Conservation (phyloP, 345 rosid species). For the Turritis glabra region DNA sequence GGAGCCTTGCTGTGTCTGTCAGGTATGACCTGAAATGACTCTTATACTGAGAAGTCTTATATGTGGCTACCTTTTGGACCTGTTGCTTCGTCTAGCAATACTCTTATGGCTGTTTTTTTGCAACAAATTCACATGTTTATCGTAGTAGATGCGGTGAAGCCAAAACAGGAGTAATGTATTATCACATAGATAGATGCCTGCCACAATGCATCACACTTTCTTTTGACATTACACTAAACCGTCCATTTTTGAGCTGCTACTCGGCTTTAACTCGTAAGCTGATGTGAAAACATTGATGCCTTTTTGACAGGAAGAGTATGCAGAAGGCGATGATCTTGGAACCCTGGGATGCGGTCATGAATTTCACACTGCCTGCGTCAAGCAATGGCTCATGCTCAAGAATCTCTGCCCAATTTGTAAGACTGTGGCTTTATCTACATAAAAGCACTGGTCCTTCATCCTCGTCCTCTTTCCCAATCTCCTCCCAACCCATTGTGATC, state of each 20-base stretch:
- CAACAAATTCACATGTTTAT: not conserved
- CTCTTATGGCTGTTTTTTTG: not conserved
- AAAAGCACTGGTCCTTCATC: slow-evolving; percentile 23
- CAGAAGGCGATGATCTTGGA: slow-evolving; percentile 70
- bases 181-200: not conserved
- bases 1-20: slow-evolving; percentile 92
- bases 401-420: slow-evolving; percentile 93
- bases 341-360: slow-evolving; percentile 80
- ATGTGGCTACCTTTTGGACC: not conserved
- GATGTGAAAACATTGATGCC: slow-evolving; percentile 8
- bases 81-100: not conserved
- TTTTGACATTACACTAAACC: not conserved
- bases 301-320: slow-evolving; percentile 72
- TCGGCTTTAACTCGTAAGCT: not conserved
- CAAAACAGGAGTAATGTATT: not conserved
- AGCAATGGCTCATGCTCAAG: slow-evolving; percentile 81
- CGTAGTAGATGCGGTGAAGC: not conserved
- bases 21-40: slow-evolving; percentile 46
- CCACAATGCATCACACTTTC: not conserved
- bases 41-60: not conserved
- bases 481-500: not conserved
- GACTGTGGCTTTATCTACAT: slow-evolving; percentile 63
- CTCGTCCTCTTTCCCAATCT: not conserved
- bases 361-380: slow-evolving; percentile 71
- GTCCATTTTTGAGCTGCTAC: not conserved